Evolutionary conservation across 345 rosid species (phyloP).

Genomic region (Citrus hindsii): DNA sequence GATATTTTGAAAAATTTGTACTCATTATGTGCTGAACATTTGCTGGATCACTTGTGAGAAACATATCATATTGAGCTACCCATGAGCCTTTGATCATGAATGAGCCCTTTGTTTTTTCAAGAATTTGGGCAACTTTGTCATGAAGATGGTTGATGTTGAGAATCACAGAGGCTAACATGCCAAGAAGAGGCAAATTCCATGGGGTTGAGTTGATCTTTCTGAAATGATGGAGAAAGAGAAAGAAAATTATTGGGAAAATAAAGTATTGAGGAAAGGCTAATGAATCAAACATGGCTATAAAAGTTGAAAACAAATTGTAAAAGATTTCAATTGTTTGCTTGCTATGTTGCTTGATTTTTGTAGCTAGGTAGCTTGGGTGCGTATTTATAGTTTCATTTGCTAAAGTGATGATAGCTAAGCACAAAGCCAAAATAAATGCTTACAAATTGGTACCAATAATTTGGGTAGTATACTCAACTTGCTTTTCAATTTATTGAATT

Average conservation of each 20-base stretch:
- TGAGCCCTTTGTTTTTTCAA: slow-evolving; percentile 22
- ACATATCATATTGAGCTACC: slow-evolving; percentile 16
- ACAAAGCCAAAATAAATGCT: background rate
- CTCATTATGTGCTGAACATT: slow-evolving; percentile 34
- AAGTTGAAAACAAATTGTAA: background rate
- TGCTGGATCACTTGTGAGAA: slow-evolving; percentile 30
- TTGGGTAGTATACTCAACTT: background rate
- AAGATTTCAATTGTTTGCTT: background rate
- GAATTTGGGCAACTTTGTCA: slow-evolving; percentile 19
- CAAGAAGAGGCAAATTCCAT: slow-evolving; percentile 31
- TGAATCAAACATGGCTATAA: background rate
- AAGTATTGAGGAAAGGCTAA: background rate
- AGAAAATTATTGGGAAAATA: background rate
- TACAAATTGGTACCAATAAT: background rate
- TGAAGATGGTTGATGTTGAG: slow-evolving; percentile 12
- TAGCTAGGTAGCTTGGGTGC: background rate
- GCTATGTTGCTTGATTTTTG: background rate
- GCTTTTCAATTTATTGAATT: background rate
- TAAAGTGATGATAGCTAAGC: too few relatives aligned
- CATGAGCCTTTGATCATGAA: slow-evolving; percentile 18
- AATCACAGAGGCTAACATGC: slow-evolving; percentile 25
- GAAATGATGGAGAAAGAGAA: background rate
- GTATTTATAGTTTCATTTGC: too few relatives aligned
- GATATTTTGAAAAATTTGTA: slow-evolving; percentile 28
- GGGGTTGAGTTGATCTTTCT: background rate